Evolutionary conservation across 768 basidiomycete species (phyloP).

Genomic region (Suillus sp.): DNA sequence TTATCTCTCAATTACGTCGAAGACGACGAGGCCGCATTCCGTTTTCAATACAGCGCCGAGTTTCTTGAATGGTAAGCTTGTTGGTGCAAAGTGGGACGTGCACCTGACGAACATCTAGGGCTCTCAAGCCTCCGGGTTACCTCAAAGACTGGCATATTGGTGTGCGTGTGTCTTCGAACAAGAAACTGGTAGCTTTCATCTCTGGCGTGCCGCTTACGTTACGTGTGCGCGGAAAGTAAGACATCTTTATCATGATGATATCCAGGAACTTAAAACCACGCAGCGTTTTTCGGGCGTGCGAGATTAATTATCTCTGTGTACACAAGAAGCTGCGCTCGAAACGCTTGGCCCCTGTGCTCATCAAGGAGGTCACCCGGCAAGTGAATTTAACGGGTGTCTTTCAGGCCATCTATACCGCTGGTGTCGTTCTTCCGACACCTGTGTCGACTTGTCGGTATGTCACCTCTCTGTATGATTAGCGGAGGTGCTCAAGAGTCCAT

Average conservation of each 20-base stretch:
- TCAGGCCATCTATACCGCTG: conserved; percentile 97
- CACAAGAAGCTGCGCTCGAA: conserved; percentile 98
- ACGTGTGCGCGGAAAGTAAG: conserved; percentile 84
- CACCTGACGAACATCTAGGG: conserved; percentile 52
- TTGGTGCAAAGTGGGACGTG: conserved; percentile 5
- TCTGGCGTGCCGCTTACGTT: conserved; percentile 87
- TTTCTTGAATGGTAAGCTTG: conserved; percentile 83
- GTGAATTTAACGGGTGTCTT: conserved; percentile 88
- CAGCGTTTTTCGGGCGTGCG: conserved; percentile 72
- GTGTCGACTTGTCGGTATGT: conserved; percentile 79
- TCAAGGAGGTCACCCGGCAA: conserved; percentile 95
- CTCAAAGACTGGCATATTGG: conserved; percentile 95
- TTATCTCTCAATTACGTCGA: conserved; percentile 95
- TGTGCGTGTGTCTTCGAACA: conserved; percentile 86
- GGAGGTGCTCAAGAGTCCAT: conserved; percentile 14
- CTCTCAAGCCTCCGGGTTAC: conserved; percentile 92
- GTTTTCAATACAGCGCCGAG: conserved; percentile 94
- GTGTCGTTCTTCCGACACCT: conserved; percentile 91
- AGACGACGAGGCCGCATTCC: conserved; percentile 93
- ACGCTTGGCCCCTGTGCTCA: conserved; percentile 91
- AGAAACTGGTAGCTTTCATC: conserved; percentile 96
- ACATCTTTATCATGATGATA: conserved; percentile 13
- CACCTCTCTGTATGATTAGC: not conserved
- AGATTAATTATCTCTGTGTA: conserved; percentile 97
- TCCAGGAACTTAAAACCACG: conserved; percentile 15